Conservation (phyloP, 768 basidiomycete species). For the Galerina marginata region DNA sequence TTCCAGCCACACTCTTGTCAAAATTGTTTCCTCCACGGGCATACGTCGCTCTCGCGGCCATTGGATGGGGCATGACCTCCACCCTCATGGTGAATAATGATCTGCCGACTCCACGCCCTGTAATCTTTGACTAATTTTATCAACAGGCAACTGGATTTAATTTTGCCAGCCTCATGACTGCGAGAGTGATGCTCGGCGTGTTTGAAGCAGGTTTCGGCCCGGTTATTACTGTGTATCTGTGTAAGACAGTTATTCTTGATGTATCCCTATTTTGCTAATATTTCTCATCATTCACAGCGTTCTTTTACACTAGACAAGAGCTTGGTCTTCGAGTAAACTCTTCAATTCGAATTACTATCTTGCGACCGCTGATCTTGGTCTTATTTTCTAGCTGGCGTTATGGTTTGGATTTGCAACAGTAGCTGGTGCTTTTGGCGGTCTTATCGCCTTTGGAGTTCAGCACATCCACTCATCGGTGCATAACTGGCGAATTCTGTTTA, state of each 20-base stretch:
- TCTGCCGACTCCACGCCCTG: neutral
- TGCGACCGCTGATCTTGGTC: neutral
- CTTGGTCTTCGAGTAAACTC: slow-evolving; percentile 65
- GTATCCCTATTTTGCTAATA: neutral
- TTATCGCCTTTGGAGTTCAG: slow-evolving; percentile 82
- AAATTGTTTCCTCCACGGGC: slow-evolving; percentile 72
- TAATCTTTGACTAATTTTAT: neutral
- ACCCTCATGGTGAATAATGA: slow-evolving; percentile 61
- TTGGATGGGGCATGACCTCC: slow-evolving; percentile 81
- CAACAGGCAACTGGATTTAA: slow-evolving; percentile 63
- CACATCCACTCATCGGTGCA: slow-evolving; percentile 54
- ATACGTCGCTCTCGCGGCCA: slow-evolving; percentile 68
- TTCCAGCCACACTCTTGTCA: slow-evolving; percentile 68
- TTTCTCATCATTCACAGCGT: slow-evolving; percentile 45
- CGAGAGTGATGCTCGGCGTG: slow-evolving; percentile 69
- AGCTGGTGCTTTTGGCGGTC: slow-evolving; percentile 85
- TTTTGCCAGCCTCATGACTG: slow-evolving; percentile 61
- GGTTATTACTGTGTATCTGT: slow-evolving; percentile 78
- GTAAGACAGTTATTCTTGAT: slow-evolving; percentile 43
- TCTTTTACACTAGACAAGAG: slow-evolving; percentile 79
- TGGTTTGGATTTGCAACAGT: slow-evolving; percentile 88
- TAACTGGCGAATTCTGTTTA: slow-evolving; percentile 71
- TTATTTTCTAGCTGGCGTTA: slow-evolving; percentile 58
- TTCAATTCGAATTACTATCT: neutral
- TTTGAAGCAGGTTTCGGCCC: slow-evolving; percentile 84